These are phyloP conservation scores for Xylaria curta DNA, from an alignment of 495 filamentous ascomycete species.

Conservation along the genomic window DNA sequence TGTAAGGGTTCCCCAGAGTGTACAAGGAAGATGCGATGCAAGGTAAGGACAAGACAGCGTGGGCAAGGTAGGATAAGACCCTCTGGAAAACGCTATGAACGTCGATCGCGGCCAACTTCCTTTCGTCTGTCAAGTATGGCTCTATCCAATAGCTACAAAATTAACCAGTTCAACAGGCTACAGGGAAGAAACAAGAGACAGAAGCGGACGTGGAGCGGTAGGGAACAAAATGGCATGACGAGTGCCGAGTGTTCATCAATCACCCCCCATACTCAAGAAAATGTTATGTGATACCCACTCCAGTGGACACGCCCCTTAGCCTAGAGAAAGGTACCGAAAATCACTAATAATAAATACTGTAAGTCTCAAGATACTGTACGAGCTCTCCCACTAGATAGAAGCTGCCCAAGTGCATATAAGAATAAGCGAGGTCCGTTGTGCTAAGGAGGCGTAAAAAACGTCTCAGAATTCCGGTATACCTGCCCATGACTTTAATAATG, in stretches of 20 bases:
- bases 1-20: constrained; percentile 11
- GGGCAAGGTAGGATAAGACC: not conserved
- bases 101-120: constrained; percentile 20
- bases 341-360: not conserved
- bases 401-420: not conserved
- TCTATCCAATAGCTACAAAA: not conserved
- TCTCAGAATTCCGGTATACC: not conserved
- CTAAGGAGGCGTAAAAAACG: not conserved
- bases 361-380: not conserved
- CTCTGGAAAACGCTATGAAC: not conserved
- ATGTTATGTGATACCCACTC: constrained; percentile 21
- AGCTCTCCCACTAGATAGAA: not conserved
- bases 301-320: constrained; percentile 20
- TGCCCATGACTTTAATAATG: not conserved
- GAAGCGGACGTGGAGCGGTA: not conserved
- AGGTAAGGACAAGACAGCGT: constrained; percentile 6
- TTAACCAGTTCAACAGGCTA: constrained; percentile 5
- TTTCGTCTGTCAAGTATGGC: constrained; percentile 7
- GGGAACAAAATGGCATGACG: constrained; percentile 22
- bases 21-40: constrained; percentile 7
- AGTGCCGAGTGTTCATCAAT: constrained; percentile 13
- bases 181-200: constrained; percentile 13
- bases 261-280: not conserved
- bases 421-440: not conserved
- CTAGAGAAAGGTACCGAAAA: not conserved